Conservation (phyloP, 495 filamentous ascomycete genomes). For the Tuber melanosporum region DNA sequence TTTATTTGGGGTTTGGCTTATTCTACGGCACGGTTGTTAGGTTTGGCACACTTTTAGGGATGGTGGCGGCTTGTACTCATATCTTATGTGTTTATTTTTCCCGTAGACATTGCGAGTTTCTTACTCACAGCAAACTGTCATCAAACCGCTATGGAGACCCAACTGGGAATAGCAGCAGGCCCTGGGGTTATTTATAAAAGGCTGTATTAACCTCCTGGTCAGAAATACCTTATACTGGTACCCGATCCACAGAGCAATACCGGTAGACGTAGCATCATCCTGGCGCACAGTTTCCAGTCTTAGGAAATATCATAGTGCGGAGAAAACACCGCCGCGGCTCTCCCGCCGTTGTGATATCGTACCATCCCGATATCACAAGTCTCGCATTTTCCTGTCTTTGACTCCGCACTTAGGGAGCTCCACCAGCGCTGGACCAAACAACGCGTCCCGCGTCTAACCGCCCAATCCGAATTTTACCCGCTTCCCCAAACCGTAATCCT, state of each 20-base stretch:
- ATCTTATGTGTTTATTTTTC: neutral
- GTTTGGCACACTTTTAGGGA: neutral
- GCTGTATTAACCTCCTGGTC: neutral
- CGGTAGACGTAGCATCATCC: neutral
- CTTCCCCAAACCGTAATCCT: neutral
- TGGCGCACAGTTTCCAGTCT: neutral
- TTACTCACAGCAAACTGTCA: neutral
- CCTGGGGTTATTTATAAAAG: neutral
- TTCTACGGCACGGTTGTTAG: neutral
- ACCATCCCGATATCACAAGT: neutral
- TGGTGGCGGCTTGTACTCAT: slow-evolving; percentile 1
- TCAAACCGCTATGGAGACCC: too few species aligned
- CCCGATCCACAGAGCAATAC: neutral
- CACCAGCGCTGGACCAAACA: neutral
- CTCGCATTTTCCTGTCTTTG: neutral
- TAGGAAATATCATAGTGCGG: neutral
- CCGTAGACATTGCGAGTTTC: neutral
- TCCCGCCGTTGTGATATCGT: neutral
- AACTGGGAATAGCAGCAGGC: neutral
- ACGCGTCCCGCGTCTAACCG: neutral
- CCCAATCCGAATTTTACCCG: neutral
- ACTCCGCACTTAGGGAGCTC: neutral
- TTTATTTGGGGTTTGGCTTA: neutral
- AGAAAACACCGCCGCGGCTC: neutral
- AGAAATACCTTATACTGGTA: neutral